Base-by-base conservation (phyloP, 2,329 filamentous ascomycete species). In the Fusarium falciforme region DNA sequence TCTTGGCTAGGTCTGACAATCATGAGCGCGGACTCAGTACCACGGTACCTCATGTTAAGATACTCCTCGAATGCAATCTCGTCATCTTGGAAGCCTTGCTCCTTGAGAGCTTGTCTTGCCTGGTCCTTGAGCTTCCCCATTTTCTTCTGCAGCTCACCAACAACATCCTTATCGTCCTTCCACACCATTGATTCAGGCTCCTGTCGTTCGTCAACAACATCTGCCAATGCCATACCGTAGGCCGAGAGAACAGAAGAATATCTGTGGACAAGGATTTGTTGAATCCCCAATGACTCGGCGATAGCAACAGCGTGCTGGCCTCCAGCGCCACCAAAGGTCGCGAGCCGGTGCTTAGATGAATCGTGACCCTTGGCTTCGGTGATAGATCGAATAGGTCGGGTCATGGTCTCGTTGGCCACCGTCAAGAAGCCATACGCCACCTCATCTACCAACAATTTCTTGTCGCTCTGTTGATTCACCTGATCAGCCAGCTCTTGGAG, bases 261-360 rank as follows among this genome's bases (percentile, higher is more conserved):
- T 61, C 93, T 87, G 81, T 97, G 95, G 3, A 98, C 88, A 11
- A 98, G 87, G 36, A 97, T 96, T 80, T 97, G 94, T 27, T 89
- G 90, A 73, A 98, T 95, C 0, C 94, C 94, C 1, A 98, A 85
- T 4, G 93, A 93, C 78, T 94, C 91, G 1, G 94, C 95, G 75
- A 98, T 97, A 1, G 94, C 94, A n/a, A 96, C 93, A 2, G 95
- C 95, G 78, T 98, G 95, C 80, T 98, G 95, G 0, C 95, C 95
- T 58, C 95, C 95, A 0, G 95, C 95, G 65, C 95, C 95, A 49
- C 95, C 95, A 83, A 98, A 98, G 0, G 94, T 97, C 0, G 95
- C 95, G 40, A 98, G 87, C n/a, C 94, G 88, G 81, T 98, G 95
- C 75, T 94, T 94, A 2, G 93, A 94, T 0, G 95, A 96, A 80